Conservation (phyloP, 345 rosid species). For the Gossypium turneri region DNA sequence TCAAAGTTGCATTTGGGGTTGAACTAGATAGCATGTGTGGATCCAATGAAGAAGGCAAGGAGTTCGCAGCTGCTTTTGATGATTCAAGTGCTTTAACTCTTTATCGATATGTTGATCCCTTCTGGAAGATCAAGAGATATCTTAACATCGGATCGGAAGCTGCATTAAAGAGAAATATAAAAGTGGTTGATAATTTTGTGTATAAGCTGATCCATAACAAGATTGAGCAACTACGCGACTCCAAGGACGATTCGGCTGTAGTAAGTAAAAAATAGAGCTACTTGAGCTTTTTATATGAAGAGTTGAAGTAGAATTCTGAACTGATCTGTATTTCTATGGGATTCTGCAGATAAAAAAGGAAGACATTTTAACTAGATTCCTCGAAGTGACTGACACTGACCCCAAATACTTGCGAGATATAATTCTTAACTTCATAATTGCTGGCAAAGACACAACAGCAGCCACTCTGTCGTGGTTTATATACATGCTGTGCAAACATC, state of each 20-base stretch:
- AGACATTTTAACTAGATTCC: conserved; percentile 57
- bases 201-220: conserved; percentile 46
- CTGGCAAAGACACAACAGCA: conserved; percentile 71
- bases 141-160: conserved; percentile 62
- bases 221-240: conserved; percentile 36
- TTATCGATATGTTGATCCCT: conserved; percentile 48
- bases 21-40: conserved; percentile 55
- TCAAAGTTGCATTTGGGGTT: conserved; percentile 54
- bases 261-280: conserved; percentile 27
- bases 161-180: conserved; percentile 33
- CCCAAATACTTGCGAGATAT: conserved; percentile 47
- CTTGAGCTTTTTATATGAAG: background rate
- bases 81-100: conserved; percentile 48
- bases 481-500: conserved; percentile 48
- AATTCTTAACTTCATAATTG: conserved; percentile 51
- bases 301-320: background rate
- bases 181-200: conserved; percentile 38
- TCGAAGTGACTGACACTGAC: conserved; percentile 37
- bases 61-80: conserved; percentile 49
- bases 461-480: conserved; percentile 54
- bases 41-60: conserved; percentile 37
- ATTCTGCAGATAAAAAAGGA: conserved; percentile 42
- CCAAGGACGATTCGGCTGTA: conserved; percentile 30
- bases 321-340: background rate
- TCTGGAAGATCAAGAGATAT: conserved; percentile 51